A percentile compares a stretch with the other conserved stretches of the same genome.
These are phyloP conservation scores for Microstegium vimineum DNA, from an alignment of 176 grass and related monocot genomes.

Conservation along the genomic window DNA sequence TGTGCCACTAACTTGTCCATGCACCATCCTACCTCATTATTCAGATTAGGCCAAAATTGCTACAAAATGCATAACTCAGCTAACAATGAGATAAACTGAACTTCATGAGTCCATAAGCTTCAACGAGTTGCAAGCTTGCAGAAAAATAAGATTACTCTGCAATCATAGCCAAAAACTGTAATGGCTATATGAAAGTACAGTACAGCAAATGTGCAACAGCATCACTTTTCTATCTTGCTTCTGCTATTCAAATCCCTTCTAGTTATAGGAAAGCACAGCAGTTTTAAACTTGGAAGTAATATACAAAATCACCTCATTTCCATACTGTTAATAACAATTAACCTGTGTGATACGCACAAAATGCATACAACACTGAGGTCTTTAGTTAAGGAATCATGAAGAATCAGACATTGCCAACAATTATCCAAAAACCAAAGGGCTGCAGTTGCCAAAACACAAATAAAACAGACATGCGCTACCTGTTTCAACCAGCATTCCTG, in stretches of 20 bases:
- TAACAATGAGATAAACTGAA: slow-evolving; percentile 9
- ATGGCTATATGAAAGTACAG: not conserved
- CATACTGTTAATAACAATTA: not conserved
- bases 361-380: not conserved
- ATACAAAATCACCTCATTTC: not conserved
- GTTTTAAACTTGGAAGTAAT: not conserved
- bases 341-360: not conserved
- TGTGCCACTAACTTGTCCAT: not conserved
- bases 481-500: slow-evolving; percentile 99
- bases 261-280: not conserved
- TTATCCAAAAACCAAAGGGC: not conserved
- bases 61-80: not conserved
- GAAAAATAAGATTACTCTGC: not conserved
- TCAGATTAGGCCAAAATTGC: not conserved
- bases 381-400: not conserved
- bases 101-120: not conserved
- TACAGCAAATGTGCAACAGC: not conserved
- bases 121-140: not conserved
- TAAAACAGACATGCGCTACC: slow-evolving; percentile 33
- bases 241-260: slow-evolving; percentile 9
- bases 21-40: not conserved
- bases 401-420: not conserved
- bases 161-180: slow-evolving; percentile 8
- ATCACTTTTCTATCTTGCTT: not conserved
- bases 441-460: not conserved